Percentiles rank a stretch among this genome's conserved stretches.
Evolutionary conservation across 73 alveolate species (phyloP).

Genomic region (Paramecium caudatum): DNA sequence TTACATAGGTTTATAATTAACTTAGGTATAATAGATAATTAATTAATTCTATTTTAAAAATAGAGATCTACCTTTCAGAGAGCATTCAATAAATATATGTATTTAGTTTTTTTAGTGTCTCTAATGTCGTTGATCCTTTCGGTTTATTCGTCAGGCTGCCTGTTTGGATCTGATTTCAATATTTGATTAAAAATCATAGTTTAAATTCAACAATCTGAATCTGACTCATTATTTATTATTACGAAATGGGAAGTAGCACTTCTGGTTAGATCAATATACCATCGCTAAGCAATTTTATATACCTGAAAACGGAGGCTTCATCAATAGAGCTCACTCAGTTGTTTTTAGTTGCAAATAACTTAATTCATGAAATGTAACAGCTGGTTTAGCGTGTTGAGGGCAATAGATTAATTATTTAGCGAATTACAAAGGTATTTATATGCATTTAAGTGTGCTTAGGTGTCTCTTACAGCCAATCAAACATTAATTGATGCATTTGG

Average conservation of each 20-base stretch:
- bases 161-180: not conserved
- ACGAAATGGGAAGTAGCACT: constrained; percentile 12
- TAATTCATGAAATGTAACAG: not conserved
- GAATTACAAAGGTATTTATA: constrained; percentile 32
- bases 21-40: too few relatives aligned
- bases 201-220: not conserved
- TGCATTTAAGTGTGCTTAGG: not conserved
- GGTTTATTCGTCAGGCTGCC: too few relatives aligned
- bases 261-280: not conserved
- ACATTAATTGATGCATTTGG: constrained; percentile 52
- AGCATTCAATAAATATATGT: too few relatives aligned
- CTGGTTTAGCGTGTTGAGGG: not conserved
- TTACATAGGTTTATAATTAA: too few relatives aligned
- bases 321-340: constrained; percentile 35
- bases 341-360: constrained; percentile 15
- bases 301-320: constrained; percentile 12
- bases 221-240: not conserved
- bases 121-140: too few relatives aligned
- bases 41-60: too few relatives aligned
- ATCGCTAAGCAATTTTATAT: not conserved
- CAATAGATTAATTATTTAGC: constrained; percentile 5
- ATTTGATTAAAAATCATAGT: not conserved
- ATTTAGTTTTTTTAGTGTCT: too few relatives aligned
- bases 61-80: too few relatives aligned
- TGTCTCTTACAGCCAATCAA: constrained; percentile 34